A percentile compares a stretch with the other conserved stretches of the same genome.
These are phyloP conservation scores for Thymus mandschuricus DNA, from an alignment of 257 asterid genomes.

Conservation along the genomic window DNA sequence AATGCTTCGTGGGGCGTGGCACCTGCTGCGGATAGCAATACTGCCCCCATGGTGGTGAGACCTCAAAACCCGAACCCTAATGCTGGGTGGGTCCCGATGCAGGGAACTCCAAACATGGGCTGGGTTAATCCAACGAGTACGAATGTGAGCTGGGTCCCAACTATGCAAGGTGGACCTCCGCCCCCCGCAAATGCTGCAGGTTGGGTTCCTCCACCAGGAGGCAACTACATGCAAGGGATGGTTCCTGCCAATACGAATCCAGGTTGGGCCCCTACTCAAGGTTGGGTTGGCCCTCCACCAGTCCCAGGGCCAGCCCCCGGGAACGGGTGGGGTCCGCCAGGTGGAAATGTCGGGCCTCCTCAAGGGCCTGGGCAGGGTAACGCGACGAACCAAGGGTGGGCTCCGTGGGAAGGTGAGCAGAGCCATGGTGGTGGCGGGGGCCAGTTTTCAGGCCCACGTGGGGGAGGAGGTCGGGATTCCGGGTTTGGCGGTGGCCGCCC, in stretches of 20 bases:
- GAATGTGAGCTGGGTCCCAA: slow-evolving; percentile 61
- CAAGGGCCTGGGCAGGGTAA: slow-evolving; percentile 51
- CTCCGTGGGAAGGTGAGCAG: slow-evolving; percentile 56
- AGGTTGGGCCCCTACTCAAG: slow-evolving; percentile 59
- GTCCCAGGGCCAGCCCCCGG: slow-evolving; percentile 50
- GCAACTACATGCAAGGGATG: slow-evolving; percentile 33
- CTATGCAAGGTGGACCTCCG: slow-evolving; percentile 51
- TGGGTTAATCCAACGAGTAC: slow-evolving; percentile 59
- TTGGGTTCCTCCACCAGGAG: slow-evolving; percentile 59
- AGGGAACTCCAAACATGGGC: slow-evolving; percentile 59
- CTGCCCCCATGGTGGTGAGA: slow-evolving; percentile 42
- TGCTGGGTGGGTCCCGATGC: slow-evolving; percentile 65
- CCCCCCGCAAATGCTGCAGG: slow-evolving; percentile 51
- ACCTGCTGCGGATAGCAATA: slow-evolving; percentile 38
- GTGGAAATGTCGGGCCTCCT: slow-evolving; percentile 48
- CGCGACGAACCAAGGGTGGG: slow-evolving; percentile 66
- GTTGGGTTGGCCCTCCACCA: slow-evolving; percentile 43
- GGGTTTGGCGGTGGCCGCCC: slow-evolving; percentile 57
- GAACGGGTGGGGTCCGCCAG: slow-evolving; percentile 58
- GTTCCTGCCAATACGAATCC: slow-evolving; percentile 48
- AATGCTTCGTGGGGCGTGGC: slow-evolving; percentile 60
- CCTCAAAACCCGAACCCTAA: slow-evolving; percentile 59
- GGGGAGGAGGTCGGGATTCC: slow-evolving; percentile 48
- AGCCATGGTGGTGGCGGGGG: slow-evolving; percentile 49
- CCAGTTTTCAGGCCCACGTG: slow-evolving; percentile 56